These are phyloP conservation scores for Saccharomycodes ludwigii DNA, from an alignment of 805 yeast genomes.

Conservation along the genomic window DNA sequence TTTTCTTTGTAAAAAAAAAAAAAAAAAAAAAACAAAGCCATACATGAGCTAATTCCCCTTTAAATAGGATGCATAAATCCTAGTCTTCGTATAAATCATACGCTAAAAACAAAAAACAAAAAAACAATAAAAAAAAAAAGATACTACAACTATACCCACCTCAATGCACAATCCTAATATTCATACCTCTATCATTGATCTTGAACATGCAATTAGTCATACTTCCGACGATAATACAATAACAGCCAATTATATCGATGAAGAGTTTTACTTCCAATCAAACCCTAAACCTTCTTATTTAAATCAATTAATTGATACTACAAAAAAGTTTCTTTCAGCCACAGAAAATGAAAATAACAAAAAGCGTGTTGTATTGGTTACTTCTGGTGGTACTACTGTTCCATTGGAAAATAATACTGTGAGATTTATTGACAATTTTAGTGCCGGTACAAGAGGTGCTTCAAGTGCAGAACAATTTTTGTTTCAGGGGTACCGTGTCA, in stretches of 20 bases:
- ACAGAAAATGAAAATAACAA: slow-evolving; percentile 34
- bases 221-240: slow-evolving; percentile 44
- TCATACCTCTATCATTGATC: slow-evolving; percentile 60
- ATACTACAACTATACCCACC: too few species aligned
- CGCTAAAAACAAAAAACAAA: too few species aligned
- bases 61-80: too few species aligned
- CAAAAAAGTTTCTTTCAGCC: slow-evolving; percentile 44
- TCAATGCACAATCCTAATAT: slow-evolving; percentile 13
- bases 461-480: slow-evolving; percentile 87
- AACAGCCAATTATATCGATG: slow-evolving; percentile 70
- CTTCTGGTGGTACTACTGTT: slow-evolving; percentile 96
- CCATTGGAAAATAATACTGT: slow-evolving; percentile 96
- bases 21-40: too few species aligned
- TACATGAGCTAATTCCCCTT: too few species aligned
- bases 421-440: slow-evolving; percentile 88
- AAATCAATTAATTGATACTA: slow-evolving; percentile 43
- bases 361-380: slow-evolving; percentile 59
- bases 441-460: slow-evolving; percentile 98
- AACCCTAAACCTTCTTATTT: slow-evolving; percentile 70
- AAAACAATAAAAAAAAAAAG: background rate
- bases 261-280: slow-evolving; percentile 59
- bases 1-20: too few species aligned
- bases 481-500: slow-evolving; percentile 79
- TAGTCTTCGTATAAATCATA: too few species aligned
- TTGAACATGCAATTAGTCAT: slow-evolving; percentile 69